A percentile compares a stretch with the other conserved stretches of the same genome.
These are phyloP conservation scores for Penicillium lividum DNA, from an alignment of 495 filamentous ascomycete genomes.

Conservation along the genomic window DNA sequence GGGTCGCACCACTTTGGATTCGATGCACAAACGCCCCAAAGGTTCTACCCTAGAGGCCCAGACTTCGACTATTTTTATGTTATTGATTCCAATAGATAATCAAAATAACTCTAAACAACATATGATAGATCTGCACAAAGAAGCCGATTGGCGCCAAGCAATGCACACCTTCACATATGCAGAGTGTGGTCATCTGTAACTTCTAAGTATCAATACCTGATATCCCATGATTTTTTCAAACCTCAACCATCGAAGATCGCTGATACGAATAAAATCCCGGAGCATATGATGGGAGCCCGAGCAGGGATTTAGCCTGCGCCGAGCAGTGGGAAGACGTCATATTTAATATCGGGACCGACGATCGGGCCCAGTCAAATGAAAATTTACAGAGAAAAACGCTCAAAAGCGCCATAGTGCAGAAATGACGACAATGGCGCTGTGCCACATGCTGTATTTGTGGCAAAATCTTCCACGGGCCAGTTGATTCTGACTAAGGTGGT, in stretches of 20 bases:
- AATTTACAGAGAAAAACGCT: constrained; percentile 8
- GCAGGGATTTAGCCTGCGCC: constrained; percentile 11
- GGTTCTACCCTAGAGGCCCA: no score
- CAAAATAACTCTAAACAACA: not conserved
- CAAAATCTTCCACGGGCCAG: not conserved
- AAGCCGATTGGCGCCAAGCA: not conserved
- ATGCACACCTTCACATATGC: not conserved
- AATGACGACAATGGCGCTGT: constrained; percentile 28
- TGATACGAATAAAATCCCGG: not conserved
- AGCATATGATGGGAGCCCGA: not conserved
- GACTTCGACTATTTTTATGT: no score
- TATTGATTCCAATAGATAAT: no score
- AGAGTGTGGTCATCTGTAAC: not conserved
- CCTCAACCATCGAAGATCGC: not conserved
- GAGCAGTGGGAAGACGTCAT: constrained; percentile 18
- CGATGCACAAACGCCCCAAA: no score
- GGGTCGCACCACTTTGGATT: no score
- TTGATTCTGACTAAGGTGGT: not conserved
- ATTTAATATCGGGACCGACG: constrained; percentile 14
- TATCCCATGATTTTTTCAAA: not conserved
- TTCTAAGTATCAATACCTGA: not conserved
- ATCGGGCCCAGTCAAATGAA: constrained; percentile 2
- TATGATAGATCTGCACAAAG: not conserved
- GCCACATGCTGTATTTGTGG: not conserved
- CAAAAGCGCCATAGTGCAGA: constrained; percentile 4